A percentile compares a stretch with the other conserved stretches of the same genome.
phyloP scores from a whole-genome alignment of 208 protist species.

The Endotrypanum monterogeii region DNA sequence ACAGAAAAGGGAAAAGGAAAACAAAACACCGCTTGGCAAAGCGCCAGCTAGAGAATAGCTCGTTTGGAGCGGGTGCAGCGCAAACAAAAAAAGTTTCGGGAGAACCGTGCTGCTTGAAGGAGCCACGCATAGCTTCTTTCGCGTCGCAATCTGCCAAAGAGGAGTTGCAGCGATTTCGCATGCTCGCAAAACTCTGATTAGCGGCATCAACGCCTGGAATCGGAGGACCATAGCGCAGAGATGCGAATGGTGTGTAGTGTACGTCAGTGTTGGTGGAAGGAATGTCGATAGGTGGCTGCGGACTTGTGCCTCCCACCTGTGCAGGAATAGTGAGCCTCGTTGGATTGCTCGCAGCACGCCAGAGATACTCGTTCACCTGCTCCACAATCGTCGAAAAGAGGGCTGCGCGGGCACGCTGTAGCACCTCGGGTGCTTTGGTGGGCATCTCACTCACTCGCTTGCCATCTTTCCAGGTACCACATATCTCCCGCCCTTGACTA shows the following conservation, averaged over 20 bases:
- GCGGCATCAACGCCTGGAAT: slow-evolving; percentile 5
- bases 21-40: slow-evolving; percentile 40
- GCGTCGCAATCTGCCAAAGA: slow-evolving; percentile 20
- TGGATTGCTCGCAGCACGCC: slow-evolving; percentile 11
- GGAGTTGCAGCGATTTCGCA: slow-evolving; percentile 15
- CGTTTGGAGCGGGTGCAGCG: slow-evolving; percentile 50
- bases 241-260: background rate
- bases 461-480: slow-evolving; percentile 45
- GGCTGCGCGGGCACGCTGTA: slow-evolving; percentile 36
- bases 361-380: slow-evolving; percentile 42
- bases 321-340: slow-evolving; percentile 13
- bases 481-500: slow-evolving; percentile 28
- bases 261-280: slow-evolving; percentile 1
- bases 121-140: slow-evolving; percentile 9
- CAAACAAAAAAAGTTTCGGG: slow-evolving; percentile 50
- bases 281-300: slow-evolving; percentile 23
- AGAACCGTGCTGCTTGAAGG: slow-evolving; percentile 21
- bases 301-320: background rate
- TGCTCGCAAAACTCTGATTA: slow-evolving; percentile 25
- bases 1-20: slow-evolving; percentile 83
- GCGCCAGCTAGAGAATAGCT: slow-evolving; percentile 48
- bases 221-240: background rate
- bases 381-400: slow-evolving; percentile 50
- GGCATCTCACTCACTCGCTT: slow-evolving; percentile 30
- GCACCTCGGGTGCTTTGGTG: slow-evolving; percentile 14